Base-by-base conservation (phyloP, 108 stramenopile genomes). In the Fistulifera solaris region DNA sequence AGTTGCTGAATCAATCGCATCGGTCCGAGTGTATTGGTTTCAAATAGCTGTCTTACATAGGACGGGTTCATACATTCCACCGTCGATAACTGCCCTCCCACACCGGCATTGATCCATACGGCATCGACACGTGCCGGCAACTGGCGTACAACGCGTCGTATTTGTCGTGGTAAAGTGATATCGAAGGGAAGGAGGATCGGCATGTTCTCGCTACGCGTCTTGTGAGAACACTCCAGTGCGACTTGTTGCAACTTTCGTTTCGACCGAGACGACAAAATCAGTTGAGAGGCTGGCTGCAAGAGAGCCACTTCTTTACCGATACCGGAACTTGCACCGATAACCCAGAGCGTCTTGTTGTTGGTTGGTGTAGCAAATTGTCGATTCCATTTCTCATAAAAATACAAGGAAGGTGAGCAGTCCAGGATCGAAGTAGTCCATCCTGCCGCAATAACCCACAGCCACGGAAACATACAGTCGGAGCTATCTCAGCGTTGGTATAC, bases 311-410 rank as follows among this genome's bases (percentile, higher is more conserved):
- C 76, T 15, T 61, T 62, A 0, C 85, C 85, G 26, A 86, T 82
- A 13, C 85, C 85, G 48, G 66, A 68, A 31, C 78, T 80, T 13
- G 77, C 80, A 13, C 85, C 85, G 23, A 77, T 74, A 19, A 86
- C 76, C 85, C 79, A 81, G 4, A 82, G 31, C 31, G 31, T 64
- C 64, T 3, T 62, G 49, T 50, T 59, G 54, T 18, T 54, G 6
- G 0, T 58, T 44, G 52, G 48, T 22, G 19, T 64, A 44, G 56
- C 59, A 10, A 59, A 26, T 11, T 62, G 31, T 35, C 31, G 31
- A 35, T 35, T 35, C 31, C 31, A 56, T 23, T 27, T 38, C 26
- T 75, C 74, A 46, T 48, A 62, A 12, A 75, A 15, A 51, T 39
- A 75, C 38, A 75, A 46, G 0, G 68, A 54, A 14, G 74, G 74